phyloP scores from a whole-genome alignment of 1,284 basidiomycete species.

The Ganoderma sinense region DNA sequence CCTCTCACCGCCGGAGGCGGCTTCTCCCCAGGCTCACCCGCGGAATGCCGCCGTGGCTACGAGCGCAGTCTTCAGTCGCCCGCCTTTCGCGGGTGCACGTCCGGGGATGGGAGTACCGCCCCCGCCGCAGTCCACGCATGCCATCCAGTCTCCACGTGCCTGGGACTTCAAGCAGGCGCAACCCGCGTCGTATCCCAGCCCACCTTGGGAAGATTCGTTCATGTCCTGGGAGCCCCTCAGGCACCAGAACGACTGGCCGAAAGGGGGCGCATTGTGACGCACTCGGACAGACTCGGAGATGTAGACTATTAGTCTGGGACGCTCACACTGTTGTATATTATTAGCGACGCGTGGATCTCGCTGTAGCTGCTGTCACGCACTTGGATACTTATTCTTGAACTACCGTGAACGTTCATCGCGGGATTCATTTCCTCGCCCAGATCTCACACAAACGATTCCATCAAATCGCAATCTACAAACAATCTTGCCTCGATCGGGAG shows the following conservation, averaged over 20 bases:
- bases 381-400: slow-evolving; percentile 1
- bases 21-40: slow-evolving; percentile 17
- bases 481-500: slow-evolving; percentile 27
- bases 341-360: slow-evolving; percentile 7
- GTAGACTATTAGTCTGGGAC: slow-evolving; percentile 10
- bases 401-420: slow-evolving; percentile 15
- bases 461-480: slow-evolving; percentile 31
- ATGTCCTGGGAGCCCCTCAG: slow-evolving; percentile 54
- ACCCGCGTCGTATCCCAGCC: slow-evolving; percentile 32
- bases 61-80: slow-evolving; percentile 22
- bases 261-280: slow-evolving; percentile 10
- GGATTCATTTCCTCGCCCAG: slow-evolving; percentile 20
- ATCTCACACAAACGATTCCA: slow-evolving; percentile 29
- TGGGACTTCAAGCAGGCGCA: slow-evolving; percentile 40
- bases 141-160: slow-evolving; percentile 39
- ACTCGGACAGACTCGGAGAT: not conserved
- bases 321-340: slow-evolving; percentile 11
- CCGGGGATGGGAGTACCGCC: slow-evolving; percentile 16
- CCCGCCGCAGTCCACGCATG: slow-evolving; percentile 36
- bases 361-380: not conserved
- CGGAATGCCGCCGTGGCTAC: slow-evolving; percentile 18
- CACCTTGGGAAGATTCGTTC: slow-evolving; percentile 50
- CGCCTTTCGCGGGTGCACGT: slow-evolving; percentile 13
- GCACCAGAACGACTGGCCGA: slow-evolving; percentile 34
- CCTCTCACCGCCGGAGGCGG: slow-evolving; percentile 31